Evolutionary conservation across 306 rosid species (phyloP).

Genomic region (Mucuna pruriens): DNA sequence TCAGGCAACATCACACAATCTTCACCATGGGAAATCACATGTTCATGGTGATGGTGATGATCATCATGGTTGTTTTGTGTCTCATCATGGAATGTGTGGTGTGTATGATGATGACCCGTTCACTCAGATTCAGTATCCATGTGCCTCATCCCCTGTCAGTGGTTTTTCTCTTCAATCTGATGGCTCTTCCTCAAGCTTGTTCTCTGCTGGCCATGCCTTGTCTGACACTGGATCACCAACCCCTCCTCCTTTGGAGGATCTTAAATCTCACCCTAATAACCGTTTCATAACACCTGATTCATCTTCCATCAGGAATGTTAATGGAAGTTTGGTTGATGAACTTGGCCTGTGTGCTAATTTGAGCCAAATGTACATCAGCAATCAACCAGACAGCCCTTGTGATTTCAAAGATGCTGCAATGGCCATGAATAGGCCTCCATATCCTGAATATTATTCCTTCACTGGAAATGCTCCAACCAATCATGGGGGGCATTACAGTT

Average conservation of each 20-base stretch:
- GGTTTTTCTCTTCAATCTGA: constrained; percentile 57
- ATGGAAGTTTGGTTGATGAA: constrained; percentile 53
- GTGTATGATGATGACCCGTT: constrained; percentile 46
- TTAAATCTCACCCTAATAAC: constrained; percentile 39
- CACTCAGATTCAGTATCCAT: constrained; percentile 44
- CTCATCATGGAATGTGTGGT: constrained; percentile 37
- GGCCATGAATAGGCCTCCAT: constrained; percentile 29
- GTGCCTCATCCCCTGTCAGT: constrained; percentile 57
- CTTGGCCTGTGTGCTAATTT: constrained; percentile 45
- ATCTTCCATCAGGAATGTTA: constrained; percentile 32
- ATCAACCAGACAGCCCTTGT: constrained; percentile 40
- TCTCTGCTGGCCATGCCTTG: constrained; percentile 51
- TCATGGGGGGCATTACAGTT: constrained; percentile 26
- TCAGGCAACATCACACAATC: constrained; percentile 55
- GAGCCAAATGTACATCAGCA: constrained; percentile 48
- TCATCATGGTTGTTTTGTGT: constrained; percentile 33
- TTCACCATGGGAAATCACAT: constrained; percentile 23
- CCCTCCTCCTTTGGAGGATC: constrained; percentile 57
- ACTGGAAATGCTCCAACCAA: constrained; percentile 37
- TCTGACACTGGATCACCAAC: constrained; percentile 67
- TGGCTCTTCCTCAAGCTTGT: constrained; percentile 64
- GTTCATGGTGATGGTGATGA: constrained; percentile 23
- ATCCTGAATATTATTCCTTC: constrained; percentile 20
- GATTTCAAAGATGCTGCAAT: constrained; percentile 21
- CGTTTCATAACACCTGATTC: constrained; percentile 36